These are phyloP conservation scores for Pseudofabraea citricarpa DNA, from an alignment of 2,329 filamentous ascomycete genomes.

Conservation along the genomic window DNA sequence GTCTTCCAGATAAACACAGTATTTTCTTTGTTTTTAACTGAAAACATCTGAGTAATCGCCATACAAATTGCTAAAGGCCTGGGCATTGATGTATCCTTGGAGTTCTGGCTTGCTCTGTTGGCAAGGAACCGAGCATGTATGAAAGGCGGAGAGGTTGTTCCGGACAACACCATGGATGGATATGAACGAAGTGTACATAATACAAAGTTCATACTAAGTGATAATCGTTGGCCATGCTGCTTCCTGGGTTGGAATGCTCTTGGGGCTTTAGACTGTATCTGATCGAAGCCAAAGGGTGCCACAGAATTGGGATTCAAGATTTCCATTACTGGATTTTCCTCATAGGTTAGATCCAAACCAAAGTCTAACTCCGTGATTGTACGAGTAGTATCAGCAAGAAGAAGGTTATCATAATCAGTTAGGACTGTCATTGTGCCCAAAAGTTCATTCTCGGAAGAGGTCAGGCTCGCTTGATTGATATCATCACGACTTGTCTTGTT, in stretches of 20 bases:
- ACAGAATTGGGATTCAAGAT: too few species aligned
- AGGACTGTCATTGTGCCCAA: too few species aligned
- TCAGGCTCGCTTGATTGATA: too few species aligned
- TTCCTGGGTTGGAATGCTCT: constrained; percentile 9
- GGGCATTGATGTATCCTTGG: not conserved
- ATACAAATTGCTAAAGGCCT: constrained; percentile 10
- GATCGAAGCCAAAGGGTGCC: too few species aligned
- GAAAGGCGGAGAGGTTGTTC: constrained; percentile 10
- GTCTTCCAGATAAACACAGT: constrained; percentile 11
- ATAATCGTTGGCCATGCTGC: constrained; percentile 1
- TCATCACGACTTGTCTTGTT: too few species aligned
- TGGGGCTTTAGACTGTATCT: not conserved
- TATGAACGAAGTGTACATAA: constrained; percentile 13
- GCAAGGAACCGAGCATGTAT: constrained; percentile 10
- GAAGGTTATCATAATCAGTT: too few species aligned
- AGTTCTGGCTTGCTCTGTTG: not conserved
- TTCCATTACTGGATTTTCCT: too few species aligned
- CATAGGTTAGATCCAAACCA: too few species aligned
- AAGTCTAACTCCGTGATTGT: too few species aligned
- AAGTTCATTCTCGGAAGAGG: too few species aligned
- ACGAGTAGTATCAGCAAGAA: too few species aligned
- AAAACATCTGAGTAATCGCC: constrained; percentile 9
- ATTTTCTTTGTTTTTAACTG: constrained; percentile 11
- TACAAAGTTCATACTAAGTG: constrained; percentile 12
- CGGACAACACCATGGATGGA: constrained; percentile 14